These are phyloP conservation scores for Arthrocladium fulminans DNA, from an alignment of 2,329 filamentous ascomycete species.

Conservation along the genomic window DNA sequence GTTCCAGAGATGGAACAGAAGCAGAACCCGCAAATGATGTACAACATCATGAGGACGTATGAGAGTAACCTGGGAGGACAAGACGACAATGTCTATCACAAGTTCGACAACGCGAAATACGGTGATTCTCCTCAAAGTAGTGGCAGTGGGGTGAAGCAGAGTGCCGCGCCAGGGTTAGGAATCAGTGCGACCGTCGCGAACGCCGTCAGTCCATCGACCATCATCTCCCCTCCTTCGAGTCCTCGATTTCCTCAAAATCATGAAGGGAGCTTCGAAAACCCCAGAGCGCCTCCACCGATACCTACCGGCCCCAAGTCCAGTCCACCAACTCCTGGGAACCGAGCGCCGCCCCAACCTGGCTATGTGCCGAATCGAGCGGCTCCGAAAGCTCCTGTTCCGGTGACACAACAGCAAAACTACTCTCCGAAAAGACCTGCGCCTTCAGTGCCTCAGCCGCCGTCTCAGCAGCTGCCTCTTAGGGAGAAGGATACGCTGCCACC, in stretches of 20 bases:
- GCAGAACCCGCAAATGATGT: slow-evolving; percentile 89
- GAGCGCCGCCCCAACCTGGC: slow-evolving; percentile 35
- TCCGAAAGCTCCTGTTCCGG: slow-evolving; percentile 85
- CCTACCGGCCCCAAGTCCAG: slow-evolving; percentile 46
- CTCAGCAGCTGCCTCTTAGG: slow-evolving; percentile 11
- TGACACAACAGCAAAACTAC: slow-evolving; percentile 28
- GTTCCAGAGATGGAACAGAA: slow-evolving; percentile 94
- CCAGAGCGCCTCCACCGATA: slow-evolving; percentile 82
- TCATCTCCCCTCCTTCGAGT: slow-evolving; percentile 71
- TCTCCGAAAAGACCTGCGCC: slow-evolving; percentile 34
- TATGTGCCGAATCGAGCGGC: slow-evolving; percentile 70
- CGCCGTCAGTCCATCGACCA: slow-evolving; percentile 43
- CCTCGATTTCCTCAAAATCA: slow-evolving; percentile 82
- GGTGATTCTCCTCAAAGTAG: slow-evolving; percentile 23
- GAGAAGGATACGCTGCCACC: not conserved
- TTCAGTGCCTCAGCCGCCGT: slow-evolving; percentile 21
- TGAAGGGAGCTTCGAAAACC: slow-evolving; percentile 95
- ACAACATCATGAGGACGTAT: slow-evolving; percentile 94
- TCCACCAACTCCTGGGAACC: slow-evolving; percentile 30
- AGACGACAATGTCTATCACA: slow-evolving; percentile 85
- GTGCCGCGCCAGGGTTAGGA: slow-evolving; percentile 17
- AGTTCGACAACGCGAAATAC: slow-evolving; percentile 79
- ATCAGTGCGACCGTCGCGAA: slow-evolving; percentile 25
- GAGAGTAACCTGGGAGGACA: slow-evolving; percentile 80
- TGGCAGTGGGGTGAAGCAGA: slow-evolving; percentile 14